Percentiles rank a stretch among this genome's conserved stretches.
These are phyloP conservation scores for Mrakia gelida DNA, from an alignment of 768 basidiomycete species.

Conservation along the genomic window DNA sequence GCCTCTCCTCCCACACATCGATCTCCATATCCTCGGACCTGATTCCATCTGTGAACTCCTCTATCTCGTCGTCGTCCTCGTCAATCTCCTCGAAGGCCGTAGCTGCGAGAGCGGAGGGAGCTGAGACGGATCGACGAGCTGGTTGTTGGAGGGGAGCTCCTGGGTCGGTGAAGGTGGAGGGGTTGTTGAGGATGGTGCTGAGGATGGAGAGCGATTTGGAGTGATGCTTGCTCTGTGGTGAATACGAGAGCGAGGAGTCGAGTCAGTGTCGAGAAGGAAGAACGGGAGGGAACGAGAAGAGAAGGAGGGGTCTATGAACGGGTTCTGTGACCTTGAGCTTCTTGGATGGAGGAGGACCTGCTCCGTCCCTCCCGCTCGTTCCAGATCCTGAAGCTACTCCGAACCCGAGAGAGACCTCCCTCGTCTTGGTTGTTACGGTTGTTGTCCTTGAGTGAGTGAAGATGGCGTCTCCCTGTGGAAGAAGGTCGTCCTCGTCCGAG, in stretches of 20 bases:
- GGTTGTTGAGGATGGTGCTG: neutral
- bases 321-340: neutral
- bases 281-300: neutral
- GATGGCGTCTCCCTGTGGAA: neutral
- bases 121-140: neutral
- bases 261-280: too few relatives aligned
- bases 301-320: neutral
- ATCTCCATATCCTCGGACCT: slow-evolving; percentile 13
- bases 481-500: neutral
- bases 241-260: neutral
- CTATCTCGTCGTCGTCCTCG: neutral
- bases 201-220: neutral
- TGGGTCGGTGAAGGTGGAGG: neutral
- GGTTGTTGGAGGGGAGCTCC: neutral
- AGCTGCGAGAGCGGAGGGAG: neutral
- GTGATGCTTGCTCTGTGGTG: neutral
- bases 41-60: neutral
- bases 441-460: neutral
- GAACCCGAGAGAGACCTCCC: neutral
- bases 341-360: slow-evolving; percentile 6
- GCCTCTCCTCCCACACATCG: slow-evolving; percentile 22
- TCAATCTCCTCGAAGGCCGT: too few relatives aligned
- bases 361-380: neutral
- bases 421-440: neutral
- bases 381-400: neutral